Conservation (phyloP, 75 land plant species). For the Picea glauca region DNA sequence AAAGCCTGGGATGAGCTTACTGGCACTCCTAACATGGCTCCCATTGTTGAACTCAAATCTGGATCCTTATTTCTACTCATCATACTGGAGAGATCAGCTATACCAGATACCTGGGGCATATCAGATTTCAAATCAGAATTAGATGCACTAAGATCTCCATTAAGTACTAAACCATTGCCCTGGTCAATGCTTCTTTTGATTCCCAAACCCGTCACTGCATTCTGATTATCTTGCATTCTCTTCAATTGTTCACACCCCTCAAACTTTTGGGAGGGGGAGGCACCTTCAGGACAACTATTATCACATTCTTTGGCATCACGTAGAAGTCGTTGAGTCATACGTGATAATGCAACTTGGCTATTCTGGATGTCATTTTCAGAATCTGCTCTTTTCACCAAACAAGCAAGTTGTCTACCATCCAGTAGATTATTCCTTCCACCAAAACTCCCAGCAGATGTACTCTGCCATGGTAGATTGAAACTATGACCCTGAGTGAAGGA, state of each 20-base stretch:
- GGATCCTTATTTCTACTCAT: background rate
- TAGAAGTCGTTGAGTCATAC: background rate
- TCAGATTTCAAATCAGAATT: conserved; percentile 3
- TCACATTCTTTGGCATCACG: background rate
- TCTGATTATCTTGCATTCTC: conserved; percentile 1
- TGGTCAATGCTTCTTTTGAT: background rate
- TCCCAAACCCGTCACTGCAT: background rate
- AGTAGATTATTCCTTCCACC: background rate
- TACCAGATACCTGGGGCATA: background rate
- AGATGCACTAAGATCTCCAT: background rate
- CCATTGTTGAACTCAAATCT: background rate
- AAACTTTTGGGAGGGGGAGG: background rate
- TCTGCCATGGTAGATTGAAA: background rate
- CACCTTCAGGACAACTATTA: background rate
- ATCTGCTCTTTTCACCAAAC: background rate
- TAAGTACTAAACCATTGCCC: background rate
- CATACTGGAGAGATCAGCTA: background rate
- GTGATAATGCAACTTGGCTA: background rate
- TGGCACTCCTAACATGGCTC: background rate
- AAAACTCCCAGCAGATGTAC: background rate
- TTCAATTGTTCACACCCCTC: conserved; percentile 3
- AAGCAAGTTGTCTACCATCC: conserved; percentile 6
- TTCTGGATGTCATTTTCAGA: background rate
- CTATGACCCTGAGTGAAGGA: background rate
- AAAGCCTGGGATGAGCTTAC: background rate